Evolutionary conservation across 164 flowering plant species (phyloP).

Genomic region (Vitis amurensis): DNA sequence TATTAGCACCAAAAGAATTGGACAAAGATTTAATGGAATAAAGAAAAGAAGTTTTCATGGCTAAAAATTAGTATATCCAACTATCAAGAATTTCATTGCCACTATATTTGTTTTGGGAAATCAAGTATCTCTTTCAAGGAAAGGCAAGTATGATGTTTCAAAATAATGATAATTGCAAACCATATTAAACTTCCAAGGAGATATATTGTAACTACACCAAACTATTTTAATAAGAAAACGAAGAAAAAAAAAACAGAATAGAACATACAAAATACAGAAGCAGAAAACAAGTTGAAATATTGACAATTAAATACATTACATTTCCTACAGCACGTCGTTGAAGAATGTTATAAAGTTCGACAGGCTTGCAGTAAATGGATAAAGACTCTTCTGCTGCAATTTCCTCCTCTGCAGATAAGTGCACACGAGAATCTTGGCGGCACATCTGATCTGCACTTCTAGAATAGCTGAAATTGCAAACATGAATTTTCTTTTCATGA

Average conservation of each 20-base stretch:
- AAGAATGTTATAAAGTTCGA: slow-evolving; percentile 93
- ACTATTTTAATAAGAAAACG: neutral
- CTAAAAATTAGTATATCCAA: neutral
- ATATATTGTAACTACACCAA: no score
- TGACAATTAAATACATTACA: slow-evolving; percentile 32
- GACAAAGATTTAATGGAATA: neutral
- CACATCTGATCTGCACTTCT: slow-evolving; percentile 51
- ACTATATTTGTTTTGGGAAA: neutral
- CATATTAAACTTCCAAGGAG: no score
- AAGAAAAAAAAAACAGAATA: neutral
- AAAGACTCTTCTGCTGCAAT: slow-evolving; percentile 88
- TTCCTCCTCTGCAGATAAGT: slow-evolving; percentile 72
- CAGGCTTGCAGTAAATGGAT: slow-evolving; percentile 91
- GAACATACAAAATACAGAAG: neutral
- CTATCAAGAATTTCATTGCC: neutral
- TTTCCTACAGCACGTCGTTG: slow-evolving; percentile 80
- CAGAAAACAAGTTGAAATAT: neutral
- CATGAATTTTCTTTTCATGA: neutral
- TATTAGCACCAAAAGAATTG: neutral
- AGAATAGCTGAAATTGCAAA: slow-evolving; percentile 16
- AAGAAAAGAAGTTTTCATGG: neutral
- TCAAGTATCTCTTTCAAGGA: neutral
- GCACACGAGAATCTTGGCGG: slow-evolving; percentile 71
- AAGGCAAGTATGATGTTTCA: neutral
- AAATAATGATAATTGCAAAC: neutral